Evolutionary conservation across 805 yeast species (phyloP).

Genomic region (Cyberlindnera subsufficiens): DNA sequence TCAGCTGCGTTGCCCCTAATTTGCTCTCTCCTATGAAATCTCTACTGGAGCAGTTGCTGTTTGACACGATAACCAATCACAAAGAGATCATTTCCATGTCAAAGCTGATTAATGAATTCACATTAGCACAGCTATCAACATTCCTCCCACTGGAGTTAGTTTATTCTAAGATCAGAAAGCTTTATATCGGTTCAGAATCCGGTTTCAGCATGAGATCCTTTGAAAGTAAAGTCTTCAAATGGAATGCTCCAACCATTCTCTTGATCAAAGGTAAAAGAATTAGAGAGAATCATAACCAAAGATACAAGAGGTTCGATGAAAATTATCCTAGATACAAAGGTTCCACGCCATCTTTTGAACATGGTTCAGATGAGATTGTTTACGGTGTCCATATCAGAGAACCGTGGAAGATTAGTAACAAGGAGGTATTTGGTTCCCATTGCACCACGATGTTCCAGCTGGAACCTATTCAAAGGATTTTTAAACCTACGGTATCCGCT

Average conservation of each 20-base stretch:
- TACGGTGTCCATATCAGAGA: constrained; percentile 61
- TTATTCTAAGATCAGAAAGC: constrained; percentile 44
- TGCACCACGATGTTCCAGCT: constrained; percentile 57
- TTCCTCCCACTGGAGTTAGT: constrained; percentile 35
- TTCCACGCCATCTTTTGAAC: constrained; percentile 1
- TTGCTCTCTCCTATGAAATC: constrained; percentile 38
- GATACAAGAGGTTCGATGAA: constrained; percentile 46
- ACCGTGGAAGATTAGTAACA: constrained; percentile 78
- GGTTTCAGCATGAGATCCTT: constrained; percentile 89
- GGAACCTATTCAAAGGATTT: constrained; percentile 59
- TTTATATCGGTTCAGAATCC: constrained; percentile 66
- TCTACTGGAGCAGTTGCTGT: constrained; percentile 38
- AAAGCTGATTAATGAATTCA: constrained; percentile 33
- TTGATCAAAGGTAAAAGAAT: constrained; percentile 53
- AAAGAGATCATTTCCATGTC: constrained; percentile 20
- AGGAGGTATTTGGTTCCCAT: constrained; percentile 63
- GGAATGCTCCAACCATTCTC: constrained; percentile 83
- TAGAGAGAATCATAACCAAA: constrained; percentile 27
- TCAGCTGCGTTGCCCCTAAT: constrained; percentile 33
- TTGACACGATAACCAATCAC: constrained; percentile 10
- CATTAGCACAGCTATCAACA: constrained; percentile 36
- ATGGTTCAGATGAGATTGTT: constrained; percentile 37
- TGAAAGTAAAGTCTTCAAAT: constrained; percentile 63
- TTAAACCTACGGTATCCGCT: constrained; percentile 30
- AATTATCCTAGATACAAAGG: constrained; percentile 40